Base-by-base conservation (phyloP, 495 filamentous ascomycete species). In the Podospora pseudopauciseta region DNA sequence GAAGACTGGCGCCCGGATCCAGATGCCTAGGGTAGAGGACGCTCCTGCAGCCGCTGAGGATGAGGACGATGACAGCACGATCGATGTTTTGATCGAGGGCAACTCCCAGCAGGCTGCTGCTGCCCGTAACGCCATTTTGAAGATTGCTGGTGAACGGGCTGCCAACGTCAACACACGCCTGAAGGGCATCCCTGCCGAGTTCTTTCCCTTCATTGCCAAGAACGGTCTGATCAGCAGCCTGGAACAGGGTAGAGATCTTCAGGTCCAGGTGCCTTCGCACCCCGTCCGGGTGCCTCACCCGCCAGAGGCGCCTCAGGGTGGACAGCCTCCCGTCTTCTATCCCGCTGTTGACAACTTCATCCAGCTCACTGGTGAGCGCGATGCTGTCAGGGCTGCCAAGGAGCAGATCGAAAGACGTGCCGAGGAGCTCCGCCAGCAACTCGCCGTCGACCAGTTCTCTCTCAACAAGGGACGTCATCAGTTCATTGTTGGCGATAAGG, bases 121-220 rank as follows among this genome's bases (percentile, higher is more conserved):
- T 78, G 95, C 96, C 54, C 86, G 87, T 59, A 86, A 88, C n/a
- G 88, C 89, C 65, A 93, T 99, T 67, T 85, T 90, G 71, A 86
- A 86, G 64, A 97, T 97, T 74, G 91, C 91, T 26, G 90, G 90
- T 72, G 93, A 97, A 78, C 89, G 91, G 28, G 89, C 90, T 19
- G 90, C 92, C 19, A 92, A 88, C 72, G 89, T 94, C 74, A 94
- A 84, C 78, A 78, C 92, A 34, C 88, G 88, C 49, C 76, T 99
- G 68, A 90, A 88, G 77, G 85, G 89, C 18, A 89, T 97, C 67
- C 94, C 94, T 2, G 88, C 94, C 20, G 92, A 97, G 75, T 96
- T 92, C 76, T 99, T 93, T 79, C 96, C 94, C 16, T 98, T 98
- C 82, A 91, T 99, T 76, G 90, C 91, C 16, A 87, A 94, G 74